These are phyloP conservation scores for Cucumis sativus DNA, from an alignment of 306 rosid species.

Conservation along the genomic window DNA sequence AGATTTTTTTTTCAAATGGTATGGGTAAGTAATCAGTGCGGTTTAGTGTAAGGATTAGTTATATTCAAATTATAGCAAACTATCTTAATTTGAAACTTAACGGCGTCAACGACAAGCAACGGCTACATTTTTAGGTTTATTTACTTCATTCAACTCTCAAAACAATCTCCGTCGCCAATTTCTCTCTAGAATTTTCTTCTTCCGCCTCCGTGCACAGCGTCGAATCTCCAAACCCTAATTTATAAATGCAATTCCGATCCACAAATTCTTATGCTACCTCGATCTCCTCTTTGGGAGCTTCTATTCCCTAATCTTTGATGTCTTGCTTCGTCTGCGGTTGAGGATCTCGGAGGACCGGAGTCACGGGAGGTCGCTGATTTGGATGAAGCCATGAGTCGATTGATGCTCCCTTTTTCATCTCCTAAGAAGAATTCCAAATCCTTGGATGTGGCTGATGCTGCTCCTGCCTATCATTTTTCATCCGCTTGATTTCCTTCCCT, in stretches of 20 bases:
- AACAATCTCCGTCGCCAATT: too few relatives aligned
- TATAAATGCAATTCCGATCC: constrained; percentile 8
- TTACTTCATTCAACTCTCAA: too few relatives aligned
- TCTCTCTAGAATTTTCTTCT: too few relatives aligned
- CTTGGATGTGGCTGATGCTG: constrained; percentile 5
- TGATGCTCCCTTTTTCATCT: constrained; percentile 52
- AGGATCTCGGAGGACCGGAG: constrained; percentile 89
- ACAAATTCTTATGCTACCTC: constrained; percentile 9
- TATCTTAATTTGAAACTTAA: too few relatives aligned
- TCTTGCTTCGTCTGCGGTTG: constrained; percentile 34
- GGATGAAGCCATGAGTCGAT: constrained; percentile 70
- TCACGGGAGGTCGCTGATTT: constrained; percentile 92
- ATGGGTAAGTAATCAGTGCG: too few relatives aligned
- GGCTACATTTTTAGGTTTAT: too few relatives aligned
- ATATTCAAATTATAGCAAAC: too few relatives aligned
- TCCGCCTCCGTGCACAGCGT: neutral
- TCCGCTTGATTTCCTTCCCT: constrained; percentile 14
- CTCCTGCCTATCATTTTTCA: neutral
- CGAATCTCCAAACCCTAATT: constrained; percentile 5
- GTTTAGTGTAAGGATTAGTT: too few relatives aligned
- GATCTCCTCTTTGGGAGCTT: constrained; percentile 8
- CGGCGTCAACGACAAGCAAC: too few relatives aligned
- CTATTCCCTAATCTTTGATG: neutral
- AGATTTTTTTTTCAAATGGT: too few relatives aligned
- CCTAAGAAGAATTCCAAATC: constrained; percentile 26